These are phyloP conservation scores for Aspergillus jensenii DNA, from an alignment of 2,329 filamentous ascomycete species.

Conservation along the genomic window DNA sequence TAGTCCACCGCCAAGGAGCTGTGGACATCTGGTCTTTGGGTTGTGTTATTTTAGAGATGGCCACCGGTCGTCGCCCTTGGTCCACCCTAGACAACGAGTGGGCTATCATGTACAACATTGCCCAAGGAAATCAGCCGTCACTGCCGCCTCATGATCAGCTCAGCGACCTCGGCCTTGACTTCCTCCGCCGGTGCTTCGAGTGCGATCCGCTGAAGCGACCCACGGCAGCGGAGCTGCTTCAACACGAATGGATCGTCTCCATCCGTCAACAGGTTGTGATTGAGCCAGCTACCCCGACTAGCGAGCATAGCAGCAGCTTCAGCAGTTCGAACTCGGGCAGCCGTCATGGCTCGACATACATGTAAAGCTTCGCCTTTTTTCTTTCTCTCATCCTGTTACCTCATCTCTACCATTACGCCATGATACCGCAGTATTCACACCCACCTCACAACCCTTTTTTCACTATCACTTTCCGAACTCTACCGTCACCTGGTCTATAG, in stretches of 20 bases:
- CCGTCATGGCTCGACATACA: conserved; percentile 31
- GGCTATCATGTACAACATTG: conserved; percentile 99
- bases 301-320: conserved; percentile 40
- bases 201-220: conserved; percentile 76
- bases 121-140: conserved; percentile 89
- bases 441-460: not conserved
- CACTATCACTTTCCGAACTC: not conserved
- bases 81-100: conserved; percentile 96
- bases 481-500: not conserved
- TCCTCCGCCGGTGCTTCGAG: conserved; percentile 81
- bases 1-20: conserved; percentile 73
- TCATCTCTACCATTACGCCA: not conserved
- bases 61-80: conserved; percentile 91
- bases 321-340: conserved; percentile 27
- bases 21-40: conserved; percentile 96
- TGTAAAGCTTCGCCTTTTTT: conserved; percentile 11
- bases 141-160: conserved; percentile 81
- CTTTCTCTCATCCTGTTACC: not conserved
- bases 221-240: conserved; percentile 82
- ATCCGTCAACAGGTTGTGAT: conserved; percentile 50
- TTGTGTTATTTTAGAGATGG: conserved; percentile 97
- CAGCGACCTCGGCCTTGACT: conserved; percentile 80
- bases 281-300: conserved; percentile 41
- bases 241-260: conserved; percentile 81
- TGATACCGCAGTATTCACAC: not conserved